Conservation (phyloP, 2,329 filamentous ascomycete species). For the Beauveria australis region DNA sequence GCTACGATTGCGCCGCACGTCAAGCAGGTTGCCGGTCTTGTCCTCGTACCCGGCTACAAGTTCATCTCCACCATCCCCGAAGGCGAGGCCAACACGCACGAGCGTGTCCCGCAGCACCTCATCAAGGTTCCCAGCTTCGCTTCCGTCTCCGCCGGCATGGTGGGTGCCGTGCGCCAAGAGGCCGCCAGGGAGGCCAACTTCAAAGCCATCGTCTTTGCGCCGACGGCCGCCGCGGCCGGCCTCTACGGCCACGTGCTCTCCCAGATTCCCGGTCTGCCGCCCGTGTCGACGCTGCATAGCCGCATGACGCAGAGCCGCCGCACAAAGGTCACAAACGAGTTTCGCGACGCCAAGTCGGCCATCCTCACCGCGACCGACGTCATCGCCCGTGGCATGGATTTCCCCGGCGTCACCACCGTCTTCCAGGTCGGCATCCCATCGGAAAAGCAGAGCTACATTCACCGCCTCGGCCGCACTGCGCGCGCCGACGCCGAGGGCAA, state of each 20-base stretch:
- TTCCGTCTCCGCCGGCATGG: constrained; percentile 52
- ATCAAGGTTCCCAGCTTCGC: constrained; percentile 62
- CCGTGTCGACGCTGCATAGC: constrained; percentile 39
- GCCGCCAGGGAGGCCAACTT: constrained; percentile 43
- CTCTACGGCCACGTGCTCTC: constrained; percentile 41
- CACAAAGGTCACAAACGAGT: constrained; percentile 53
- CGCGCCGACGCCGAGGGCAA: constrained; percentile 57
- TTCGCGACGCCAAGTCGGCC: constrained; percentile 41
- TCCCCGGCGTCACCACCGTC: constrained; percentile 59
- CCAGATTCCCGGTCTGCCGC: constrained; percentile 30
- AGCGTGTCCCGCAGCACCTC: constrained; percentile 65
- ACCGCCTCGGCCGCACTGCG: constrained; percentile 58
- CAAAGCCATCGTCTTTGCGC: constrained; percentile 80
- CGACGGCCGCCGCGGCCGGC: constrained; percentile 45
- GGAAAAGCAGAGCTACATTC: constrained; percentile 57
- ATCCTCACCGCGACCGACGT: constrained; percentile 64
- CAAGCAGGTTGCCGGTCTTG: constrained; percentile 61
- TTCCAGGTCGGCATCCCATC: constrained; percentile 54
- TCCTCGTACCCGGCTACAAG: constrained; percentile 63
- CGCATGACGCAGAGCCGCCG: constrained; percentile 43
- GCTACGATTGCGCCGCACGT: constrained; percentile 78
- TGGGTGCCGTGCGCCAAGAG: constrained; percentile 47
- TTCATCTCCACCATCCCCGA: constrained; percentile 73
- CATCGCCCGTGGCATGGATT: constrained; percentile 65
- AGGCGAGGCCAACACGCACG: constrained; percentile 68